These are phyloP conservation scores for Galerina sulciceps DNA, from an alignment of 768 basidiomycete genomes.

Conservation along the genomic window DNA sequence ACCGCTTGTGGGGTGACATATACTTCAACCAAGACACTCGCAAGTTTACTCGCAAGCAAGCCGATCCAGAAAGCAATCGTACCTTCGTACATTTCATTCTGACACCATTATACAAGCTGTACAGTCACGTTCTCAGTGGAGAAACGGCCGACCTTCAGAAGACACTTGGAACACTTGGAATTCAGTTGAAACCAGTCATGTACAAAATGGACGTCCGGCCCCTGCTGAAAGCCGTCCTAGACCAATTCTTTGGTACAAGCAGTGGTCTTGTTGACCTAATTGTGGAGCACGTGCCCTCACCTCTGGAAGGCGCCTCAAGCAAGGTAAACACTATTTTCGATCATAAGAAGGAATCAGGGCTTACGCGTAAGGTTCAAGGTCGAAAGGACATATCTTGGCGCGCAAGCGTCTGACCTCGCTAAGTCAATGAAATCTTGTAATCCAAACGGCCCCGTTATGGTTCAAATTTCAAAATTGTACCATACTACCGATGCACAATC, in stretches of 20 bases:
- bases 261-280: constrained; percentile 94
- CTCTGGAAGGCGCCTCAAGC: constrained; percentile 54
- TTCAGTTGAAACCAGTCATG: constrained; percentile 88
- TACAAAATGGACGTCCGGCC: constrained; percentile 99
- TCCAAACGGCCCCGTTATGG: constrained; percentile 85
- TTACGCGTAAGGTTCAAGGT: constrained; percentile 46
- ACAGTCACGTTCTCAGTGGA: constrained; percentile 92
- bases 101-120: constrained; percentile 96
- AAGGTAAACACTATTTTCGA: constrained; percentile 53
- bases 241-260: constrained; percentile 94
- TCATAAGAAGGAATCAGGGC: background rate
- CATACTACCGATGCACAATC: constrained; percentile 96
- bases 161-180: constrained; percentile 78
- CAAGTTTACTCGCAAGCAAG: constrained; percentile 87
- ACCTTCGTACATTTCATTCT: constrained; percentile 96
- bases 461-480: constrained; percentile 93
- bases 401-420: constrained; percentile 81
- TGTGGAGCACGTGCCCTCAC: constrained; percentile 88
- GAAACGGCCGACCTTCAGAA: constrained; percentile 86
- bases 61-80: constrained; percentile 78
- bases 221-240: constrained; percentile 88
- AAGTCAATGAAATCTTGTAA: constrained; percentile 83
- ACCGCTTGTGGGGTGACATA: constrained; percentile 97
- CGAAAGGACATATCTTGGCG: constrained; percentile 86
- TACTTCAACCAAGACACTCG: constrained; percentile 86